Base-by-base conservation (phyloP, 768 basidiomycete species). In the Tulasnella sp. region DNA sequence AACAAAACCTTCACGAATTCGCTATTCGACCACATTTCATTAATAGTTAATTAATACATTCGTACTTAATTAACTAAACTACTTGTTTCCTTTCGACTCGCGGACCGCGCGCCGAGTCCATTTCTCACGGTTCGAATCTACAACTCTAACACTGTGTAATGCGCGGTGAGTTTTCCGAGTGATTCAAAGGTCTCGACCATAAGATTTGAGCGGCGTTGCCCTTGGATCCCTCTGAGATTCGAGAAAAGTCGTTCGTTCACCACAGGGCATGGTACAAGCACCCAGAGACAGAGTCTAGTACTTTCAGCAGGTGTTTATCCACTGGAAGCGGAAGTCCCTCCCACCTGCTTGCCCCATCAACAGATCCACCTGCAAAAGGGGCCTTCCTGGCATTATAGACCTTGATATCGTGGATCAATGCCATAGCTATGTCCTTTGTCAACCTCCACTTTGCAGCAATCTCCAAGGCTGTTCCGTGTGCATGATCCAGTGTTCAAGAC, bases 261-360 rank as follows among this genome's bases (percentile, higher is more conserved):
- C 17, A 17, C 40, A 7, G 40, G 17, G 17, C 17, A 17, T 17
- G 40, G 40, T 8, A 41, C 40, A 41, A 41, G 40, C 40, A 17
- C 40, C 40, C 40, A 41, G 17, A 41, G 40, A 7, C 40, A 17
- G 17, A 41, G 17, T 7, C 40, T 17, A 41, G 40, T 8, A 17
- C 40, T 17, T 41, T 41, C 8, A 41, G 40, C 7, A 17, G 40
- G 40, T 41, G 74, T 40, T 71, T 59, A 0, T 74, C 62, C 0
- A 70, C 47, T 8, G 47, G 62, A 8, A 79, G 63, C 0, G 77
- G 69, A n/a, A 78, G 73, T 0, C 17, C 26, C 22, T 77, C 52
- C 80, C 81, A 81, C 79, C 79, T 80, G 0, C 71, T 67, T 4
- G 74, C 62, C 0, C 72, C 77, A 75, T 80, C 65, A 5, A 65